Conservation (phyloP, 179 eudicot genomes). For the Gypsophila paniculata region DNA sequence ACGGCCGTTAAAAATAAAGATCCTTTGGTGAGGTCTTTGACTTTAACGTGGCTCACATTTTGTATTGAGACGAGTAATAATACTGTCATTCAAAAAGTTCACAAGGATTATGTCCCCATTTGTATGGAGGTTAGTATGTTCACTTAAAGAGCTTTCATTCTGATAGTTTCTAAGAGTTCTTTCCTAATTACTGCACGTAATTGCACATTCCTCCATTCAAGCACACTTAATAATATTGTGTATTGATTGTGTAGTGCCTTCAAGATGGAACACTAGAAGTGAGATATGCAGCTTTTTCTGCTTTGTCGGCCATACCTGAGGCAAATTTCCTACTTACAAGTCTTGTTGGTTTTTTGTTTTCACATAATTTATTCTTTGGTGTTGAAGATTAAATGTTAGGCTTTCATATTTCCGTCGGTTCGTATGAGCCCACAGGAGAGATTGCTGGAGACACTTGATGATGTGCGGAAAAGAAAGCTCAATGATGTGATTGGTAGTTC, state of each 20-base stretch:
- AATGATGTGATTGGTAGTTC: constrained; percentile 91
- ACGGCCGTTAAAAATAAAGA: constrained; percentile 86
- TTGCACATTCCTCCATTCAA: not conserved
- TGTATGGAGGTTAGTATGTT: constrained; percentile 91
- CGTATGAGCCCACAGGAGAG: constrained; percentile 98
- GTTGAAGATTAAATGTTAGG: no score
- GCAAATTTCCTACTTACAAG: constrained; percentile 36
- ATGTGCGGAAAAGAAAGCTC: constrained; percentile 85
- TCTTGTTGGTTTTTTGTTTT: no score
- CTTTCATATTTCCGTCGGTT: constrained; percentile 53
- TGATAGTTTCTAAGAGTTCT: not conserved
- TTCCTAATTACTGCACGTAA: not conserved
- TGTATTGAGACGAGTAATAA: constrained; percentile 92
- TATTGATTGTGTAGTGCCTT: constrained; percentile 48
- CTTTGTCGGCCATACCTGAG: constrained; percentile 89
- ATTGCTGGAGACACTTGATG: constrained; percentile 93
- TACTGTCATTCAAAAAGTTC: constrained; percentile 68
- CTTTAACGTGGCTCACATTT: constrained; percentile 81
- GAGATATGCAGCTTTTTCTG: constrained; percentile 97
- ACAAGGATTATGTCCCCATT: constrained; percentile 92
- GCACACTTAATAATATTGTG: not conserved
- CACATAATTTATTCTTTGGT: no score
- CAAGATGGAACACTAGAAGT: constrained; percentile 99
- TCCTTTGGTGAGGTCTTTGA: constrained; percentile 85
- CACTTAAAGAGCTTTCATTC: not conserved